Base-by-base conservation (phyloP, 2,329 filamentous ascomycete genomes). In the Exophiala phaeomuriformis region DNA sequence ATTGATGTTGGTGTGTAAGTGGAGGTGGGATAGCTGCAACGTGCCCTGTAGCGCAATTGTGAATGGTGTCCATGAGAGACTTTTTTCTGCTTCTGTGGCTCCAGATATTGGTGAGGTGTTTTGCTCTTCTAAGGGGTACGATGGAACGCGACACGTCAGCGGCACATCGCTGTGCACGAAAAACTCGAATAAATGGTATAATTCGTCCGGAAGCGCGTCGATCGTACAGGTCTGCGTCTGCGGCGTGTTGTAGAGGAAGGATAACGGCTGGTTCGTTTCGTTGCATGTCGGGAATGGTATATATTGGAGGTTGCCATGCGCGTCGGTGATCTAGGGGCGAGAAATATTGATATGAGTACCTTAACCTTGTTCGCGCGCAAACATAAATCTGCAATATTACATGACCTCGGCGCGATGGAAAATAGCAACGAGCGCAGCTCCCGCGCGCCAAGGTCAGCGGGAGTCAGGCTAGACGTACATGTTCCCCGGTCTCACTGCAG, bases 121-220 rank as follows among this genome's bases (percentile, higher is more conserved):
- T 36, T 51, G 36, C 30, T 49, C 48, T 44, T 57, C 50, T 1
- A 81, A 71, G 0, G 91, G 91, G 5, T 85, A 83, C 0, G 88
- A 82, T 30, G 91, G 89, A 9, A 97, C 81, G 49, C 93, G 90
- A 71, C 93, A 98, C 51, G 89, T 84, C 47, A 97, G 78, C 6
- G 93, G 93, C 12, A 90, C 90, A 72, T 98, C 93, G 74, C 86
- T 90, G 77, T 97, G 93, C 69, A 97, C 85, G 78, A 97, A 97
- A 78, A 96, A 97, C 74, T 97, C 67, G 40, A 78, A 60, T 28
- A 79, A 64, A 62, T 82, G 79, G 60, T 80, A 75, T 35, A 77
- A 70, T 2, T 77, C 69, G 56, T 81, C 79, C 31, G 77, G 71
- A 6, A 78, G 73, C 31, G 71, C 69, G 53, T 72, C 68, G 55